Conservation (phyloP, 805 yeast genomes). For the Saturnispora hagleri region DNA sequence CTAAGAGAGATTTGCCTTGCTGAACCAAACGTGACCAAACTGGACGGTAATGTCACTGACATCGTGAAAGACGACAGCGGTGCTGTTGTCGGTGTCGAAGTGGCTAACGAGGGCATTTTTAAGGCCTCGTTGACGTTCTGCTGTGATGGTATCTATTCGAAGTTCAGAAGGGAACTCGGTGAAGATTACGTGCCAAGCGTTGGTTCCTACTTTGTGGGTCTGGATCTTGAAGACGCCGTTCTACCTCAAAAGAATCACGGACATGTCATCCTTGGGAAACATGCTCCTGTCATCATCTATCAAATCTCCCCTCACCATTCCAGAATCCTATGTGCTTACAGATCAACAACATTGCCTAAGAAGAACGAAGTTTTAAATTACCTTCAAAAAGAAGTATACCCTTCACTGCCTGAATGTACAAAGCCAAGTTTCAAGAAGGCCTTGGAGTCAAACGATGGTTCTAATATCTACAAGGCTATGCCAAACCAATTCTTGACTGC, state of each 20-base stretch:
- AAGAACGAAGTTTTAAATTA: constrained; percentile 46
- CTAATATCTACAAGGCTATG: constrained; percentile 65
- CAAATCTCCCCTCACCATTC: constrained; percentile 80
- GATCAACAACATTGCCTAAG: constrained; percentile 66
- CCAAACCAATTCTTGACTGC: constrained; percentile 91
- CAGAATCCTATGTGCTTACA: constrained; percentile 81
- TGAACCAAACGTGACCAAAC: constrained; percentile 66
- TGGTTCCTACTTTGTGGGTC: constrained; percentile 81
- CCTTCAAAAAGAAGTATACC: constrained; percentile 50
- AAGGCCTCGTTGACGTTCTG: constrained; percentile 60
- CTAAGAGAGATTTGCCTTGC: constrained; percentile 58
- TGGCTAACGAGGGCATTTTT: constrained; percentile 38
- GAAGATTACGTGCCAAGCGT: constrained; percentile 54
- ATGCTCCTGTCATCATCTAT: constrained; percentile 82
- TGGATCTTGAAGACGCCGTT: constrained; percentile 64
- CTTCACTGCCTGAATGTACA: constrained; percentile 55
- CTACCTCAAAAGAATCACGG: constrained; percentile 73
- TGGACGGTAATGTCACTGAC: constrained; percentile 77
- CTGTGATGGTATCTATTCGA: constrained; percentile 93
- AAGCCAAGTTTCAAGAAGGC: constrained; percentile 66
- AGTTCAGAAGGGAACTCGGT: constrained; percentile 69
- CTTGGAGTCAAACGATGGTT: constrained; percentile 30
- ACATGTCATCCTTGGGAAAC: constrained; percentile 79
- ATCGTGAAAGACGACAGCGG: constrained; percentile 45
- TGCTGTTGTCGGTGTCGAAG: constrained; percentile 66